These are phyloP conservation scores for Tolypocladium tundrense DNA, from an alignment of 2,329 filamentous ascomycete genomes.

Conservation along the genomic window DNA sequence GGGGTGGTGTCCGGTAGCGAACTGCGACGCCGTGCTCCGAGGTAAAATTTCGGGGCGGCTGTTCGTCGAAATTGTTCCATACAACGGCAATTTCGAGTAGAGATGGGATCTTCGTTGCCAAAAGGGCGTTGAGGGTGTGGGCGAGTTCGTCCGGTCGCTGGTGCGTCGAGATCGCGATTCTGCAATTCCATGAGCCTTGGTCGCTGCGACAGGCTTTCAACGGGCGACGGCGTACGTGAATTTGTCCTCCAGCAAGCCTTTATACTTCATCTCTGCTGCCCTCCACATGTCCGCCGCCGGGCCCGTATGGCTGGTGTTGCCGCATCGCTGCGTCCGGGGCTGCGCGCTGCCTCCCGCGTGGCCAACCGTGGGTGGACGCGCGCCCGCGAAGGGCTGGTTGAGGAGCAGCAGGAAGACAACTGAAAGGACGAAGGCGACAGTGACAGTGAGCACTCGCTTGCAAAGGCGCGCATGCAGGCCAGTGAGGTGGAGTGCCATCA, in stretches of 20 bases:
- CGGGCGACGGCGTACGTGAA: conserved; percentile 16
- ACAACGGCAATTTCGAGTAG: conserved; percentile 26
- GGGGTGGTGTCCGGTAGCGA: conserved; percentile 20
- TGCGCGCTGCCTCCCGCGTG: neutral
- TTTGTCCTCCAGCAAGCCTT: conserved; percentile 15
- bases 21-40: conserved; percentile 21
- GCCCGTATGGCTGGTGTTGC: neutral
- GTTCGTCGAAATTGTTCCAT: conserved; percentile 24
- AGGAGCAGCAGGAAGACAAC: neutral
- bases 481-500: neutral
- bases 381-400: neutral
- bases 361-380: neutral
- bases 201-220: neutral
- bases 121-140: conserved; percentile 16
- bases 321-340: neutral
- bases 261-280: conserved; percentile 12
- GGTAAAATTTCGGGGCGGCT: conserved; percentile 16
- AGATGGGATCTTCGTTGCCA: conserved; percentile 21
- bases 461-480: neutral
- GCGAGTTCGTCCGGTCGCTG: conserved; percentile 24
- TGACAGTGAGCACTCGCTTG: neutral
- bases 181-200: conserved; percentile 3
- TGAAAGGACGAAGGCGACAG: neutral
- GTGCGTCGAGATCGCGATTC: conserved; percentile 27
- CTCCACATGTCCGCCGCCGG: neutral